A percentile compares a stretch with the other conserved stretches of the same genome.
Conservation (phyloP, 352 stramenopile genomes). For the Elongisporangium undulatum region DNA sequence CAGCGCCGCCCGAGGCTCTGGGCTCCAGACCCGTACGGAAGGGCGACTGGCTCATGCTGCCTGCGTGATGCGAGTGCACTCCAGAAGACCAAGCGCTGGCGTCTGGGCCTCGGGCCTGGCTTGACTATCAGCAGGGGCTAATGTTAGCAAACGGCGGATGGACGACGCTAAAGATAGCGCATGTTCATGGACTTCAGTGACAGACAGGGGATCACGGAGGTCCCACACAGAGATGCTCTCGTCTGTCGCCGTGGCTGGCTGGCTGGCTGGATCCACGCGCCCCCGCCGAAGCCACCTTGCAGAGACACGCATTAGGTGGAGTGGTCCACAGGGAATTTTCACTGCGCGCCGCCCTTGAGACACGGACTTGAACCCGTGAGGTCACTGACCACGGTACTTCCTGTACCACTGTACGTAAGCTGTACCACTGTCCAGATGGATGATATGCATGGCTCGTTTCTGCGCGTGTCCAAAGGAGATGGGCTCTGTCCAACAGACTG, state of each 20-base stretch:
- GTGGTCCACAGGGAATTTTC: not conserved
- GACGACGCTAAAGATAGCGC: not conserved
- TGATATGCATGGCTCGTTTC: not conserved
- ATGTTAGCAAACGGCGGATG: not conserved
- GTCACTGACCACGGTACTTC: too few relatives aligned
- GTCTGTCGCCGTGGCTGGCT: not conserved
- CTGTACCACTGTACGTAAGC: not conserved
- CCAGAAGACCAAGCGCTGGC: too few relatives aligned
- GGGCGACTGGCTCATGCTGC: slow-evolving; percentile 20
- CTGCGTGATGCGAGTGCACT: too few relatives aligned
- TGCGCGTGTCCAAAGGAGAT: not conserved
- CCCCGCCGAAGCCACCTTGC: too few relatives aligned
- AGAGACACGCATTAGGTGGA: not conserved
- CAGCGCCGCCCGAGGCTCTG: slow-evolving; percentile 1
- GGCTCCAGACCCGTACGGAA: slow-evolving; percentile 5
- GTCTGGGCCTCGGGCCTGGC: not conserved
- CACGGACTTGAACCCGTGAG: too few relatives aligned
- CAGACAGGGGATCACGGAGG: not conserved
- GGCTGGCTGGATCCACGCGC: too few relatives aligned
- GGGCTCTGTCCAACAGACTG: not conserved
- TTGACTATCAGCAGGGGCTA: not conserved
- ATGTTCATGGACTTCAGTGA: not conserved
- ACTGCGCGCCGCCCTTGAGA: too few relatives aligned
- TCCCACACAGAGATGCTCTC: not conserved
- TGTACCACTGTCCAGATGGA: not conserved